Evolutionary conservation across 2,329 filamentous ascomycete species (phyloP).

Genomic region (Aspergillus arachidicola): DNA sequence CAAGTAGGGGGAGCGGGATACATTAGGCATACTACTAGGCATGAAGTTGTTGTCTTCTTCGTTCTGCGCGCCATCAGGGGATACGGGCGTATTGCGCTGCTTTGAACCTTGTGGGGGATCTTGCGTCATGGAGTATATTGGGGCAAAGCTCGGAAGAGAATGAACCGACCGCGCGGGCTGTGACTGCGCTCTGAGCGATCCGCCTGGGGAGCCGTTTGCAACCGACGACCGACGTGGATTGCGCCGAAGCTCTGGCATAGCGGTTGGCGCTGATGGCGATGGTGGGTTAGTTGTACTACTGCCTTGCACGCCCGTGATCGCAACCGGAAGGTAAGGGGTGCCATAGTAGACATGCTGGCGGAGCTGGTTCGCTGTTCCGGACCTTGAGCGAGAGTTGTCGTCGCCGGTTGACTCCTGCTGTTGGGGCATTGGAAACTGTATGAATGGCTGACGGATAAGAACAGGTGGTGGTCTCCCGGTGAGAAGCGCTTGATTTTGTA

Average conservation of each 20-base stretch:
- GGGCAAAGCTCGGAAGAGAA: constrained; percentile 36
- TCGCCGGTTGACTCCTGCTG: constrained; percentile 38
- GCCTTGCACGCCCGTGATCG: constrained; percentile 38
- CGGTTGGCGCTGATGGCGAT: constrained; percentile 45
- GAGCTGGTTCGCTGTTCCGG: constrained; percentile 40
- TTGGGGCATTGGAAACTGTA: constrained; percentile 43
- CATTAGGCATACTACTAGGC: constrained; percentile 37
- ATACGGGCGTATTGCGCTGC: constrained; percentile 35
- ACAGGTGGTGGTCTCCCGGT: constrained; percentile 43
- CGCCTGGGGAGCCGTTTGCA: constrained; percentile 45
- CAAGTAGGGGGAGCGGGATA: constrained; percentile 33
- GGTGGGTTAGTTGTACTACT: constrained; percentile 47
- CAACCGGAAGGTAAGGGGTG: constrained; percentile 40
- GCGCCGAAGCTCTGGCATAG: constrained; percentile 47
- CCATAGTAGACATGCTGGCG: constrained; percentile 40
- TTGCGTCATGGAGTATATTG: constrained; percentile 36
- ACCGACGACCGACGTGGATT: constrained; percentile 49
- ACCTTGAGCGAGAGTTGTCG: constrained; percentile 40
- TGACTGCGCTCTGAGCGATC: constrained; percentile 51
- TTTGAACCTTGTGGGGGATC: constrained; percentile 34
- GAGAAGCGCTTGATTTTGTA: constrained; percentile 49
- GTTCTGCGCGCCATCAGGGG: constrained; percentile 35
- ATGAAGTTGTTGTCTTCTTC: constrained; percentile 36
- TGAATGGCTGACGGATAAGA: constrained; percentile 45
- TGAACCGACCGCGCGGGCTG: constrained; percentile 51